Conservation (phyloP, 2,329 filamentous ascomycete genomes). For the Trematosphaeria pertusa region DNA sequence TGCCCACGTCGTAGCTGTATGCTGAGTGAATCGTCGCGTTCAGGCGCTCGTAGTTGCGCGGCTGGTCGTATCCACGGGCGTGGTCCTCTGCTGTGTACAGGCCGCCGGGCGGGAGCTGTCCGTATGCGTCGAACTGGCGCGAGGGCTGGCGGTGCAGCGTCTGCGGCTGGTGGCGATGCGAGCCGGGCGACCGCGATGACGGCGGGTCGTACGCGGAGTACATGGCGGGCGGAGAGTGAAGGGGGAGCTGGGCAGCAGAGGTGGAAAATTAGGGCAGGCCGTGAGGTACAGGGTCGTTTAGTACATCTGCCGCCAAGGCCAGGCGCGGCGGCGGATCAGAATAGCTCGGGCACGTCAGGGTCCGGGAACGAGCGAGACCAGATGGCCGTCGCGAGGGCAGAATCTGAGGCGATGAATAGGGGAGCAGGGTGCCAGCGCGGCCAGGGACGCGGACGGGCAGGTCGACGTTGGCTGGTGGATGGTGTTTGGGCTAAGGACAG, state of each 20-base stretch:
- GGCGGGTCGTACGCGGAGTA: conserved; percentile 47
- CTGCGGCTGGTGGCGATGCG: conserved; percentile 68
- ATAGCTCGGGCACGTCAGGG: neutral
- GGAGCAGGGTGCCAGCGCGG: conserved; percentile 8
- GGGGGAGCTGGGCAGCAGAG: conserved; percentile 22
- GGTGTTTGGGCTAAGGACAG: conserved; percentile 26
- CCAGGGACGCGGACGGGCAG: conserved; percentile 20
- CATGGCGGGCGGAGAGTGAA: conserved; percentile 37
- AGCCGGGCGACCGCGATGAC: conserved; percentile 73
- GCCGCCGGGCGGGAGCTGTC: conserved; percentile 65
- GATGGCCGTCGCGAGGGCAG: no score
- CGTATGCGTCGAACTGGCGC: conserved; percentile 78
- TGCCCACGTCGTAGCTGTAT: conserved; percentile 72
- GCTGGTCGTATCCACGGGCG: conserved; percentile 55
- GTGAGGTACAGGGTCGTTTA: conserved; percentile 28
- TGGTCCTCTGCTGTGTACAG: conserved; percentile 76
- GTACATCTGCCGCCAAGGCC: conserved; percentile 31
- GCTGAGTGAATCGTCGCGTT: conserved; percentile 64
- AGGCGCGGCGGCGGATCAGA: conserved; percentile 26
- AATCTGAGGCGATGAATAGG: conserved; percentile 21
- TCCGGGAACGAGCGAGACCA: no score
- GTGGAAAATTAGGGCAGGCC: conserved; percentile 33
- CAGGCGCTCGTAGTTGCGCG: conserved; percentile 66
- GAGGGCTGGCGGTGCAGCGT: conserved; percentile 74
- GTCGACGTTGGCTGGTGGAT: conserved; percentile 25